Percentiles rank a stretch among this genome's conserved stretches.
Conservation (phyloP, 2,329 filamentous ascomycete species). For the Colletotrichum salicis region DNA sequence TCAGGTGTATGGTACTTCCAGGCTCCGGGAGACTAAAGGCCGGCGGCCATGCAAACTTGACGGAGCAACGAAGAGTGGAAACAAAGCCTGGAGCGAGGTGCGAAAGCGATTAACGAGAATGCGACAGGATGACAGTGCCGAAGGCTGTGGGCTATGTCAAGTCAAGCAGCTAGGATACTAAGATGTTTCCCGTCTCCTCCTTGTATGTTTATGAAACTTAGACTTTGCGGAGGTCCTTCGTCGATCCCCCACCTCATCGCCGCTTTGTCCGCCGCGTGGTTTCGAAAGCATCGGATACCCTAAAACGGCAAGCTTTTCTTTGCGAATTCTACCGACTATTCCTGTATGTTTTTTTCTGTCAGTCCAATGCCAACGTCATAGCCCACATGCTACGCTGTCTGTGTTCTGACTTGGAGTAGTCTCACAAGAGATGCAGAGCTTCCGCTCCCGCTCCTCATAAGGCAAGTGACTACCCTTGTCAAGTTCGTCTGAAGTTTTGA, state of each 20-base stretch:
- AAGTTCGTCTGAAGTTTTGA: slow-evolving; percentile 18
- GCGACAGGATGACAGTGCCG: neutral
- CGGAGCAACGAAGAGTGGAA: neutral
- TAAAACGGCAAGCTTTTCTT: neutral
- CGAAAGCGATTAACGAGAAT: neutral
- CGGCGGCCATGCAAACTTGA: neutral
- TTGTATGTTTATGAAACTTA: slow-evolving; percentile 3
- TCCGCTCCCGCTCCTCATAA: neutral
- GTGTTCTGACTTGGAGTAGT: neutral
- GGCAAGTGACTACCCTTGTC: neutral
- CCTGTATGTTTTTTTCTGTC: neutral
- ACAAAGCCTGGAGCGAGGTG: neutral
- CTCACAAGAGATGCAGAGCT: neutral
- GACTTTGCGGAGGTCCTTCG: neutral
- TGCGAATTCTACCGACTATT: neutral
- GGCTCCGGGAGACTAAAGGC: neutral
- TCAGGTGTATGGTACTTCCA: neutral
- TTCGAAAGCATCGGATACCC: slow-evolving; percentile 21
- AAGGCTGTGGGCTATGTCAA: neutral
- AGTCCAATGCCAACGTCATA: slow-evolving; percentile 3
- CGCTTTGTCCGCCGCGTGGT: slow-evolving; percentile 1
- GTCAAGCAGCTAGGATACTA: neutral
- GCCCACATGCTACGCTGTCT: neutral
- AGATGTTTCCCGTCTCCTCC: neutral
- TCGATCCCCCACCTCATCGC: neutral